Conservation (phyloP, 1,284 basidiomycete genomes). For the Wallemia hederae region DNA sequence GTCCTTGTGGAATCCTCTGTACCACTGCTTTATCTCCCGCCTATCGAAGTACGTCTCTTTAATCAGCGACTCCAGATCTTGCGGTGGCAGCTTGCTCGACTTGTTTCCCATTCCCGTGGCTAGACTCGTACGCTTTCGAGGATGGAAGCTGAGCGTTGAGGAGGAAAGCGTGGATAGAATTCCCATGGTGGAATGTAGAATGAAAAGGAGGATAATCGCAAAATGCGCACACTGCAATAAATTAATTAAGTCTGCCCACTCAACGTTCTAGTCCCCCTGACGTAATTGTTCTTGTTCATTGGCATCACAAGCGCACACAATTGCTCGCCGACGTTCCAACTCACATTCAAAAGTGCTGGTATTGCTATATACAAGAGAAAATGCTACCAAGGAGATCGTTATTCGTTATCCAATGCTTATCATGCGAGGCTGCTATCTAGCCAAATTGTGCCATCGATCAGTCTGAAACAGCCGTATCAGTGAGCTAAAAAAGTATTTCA, state of each 20-base stretch:
- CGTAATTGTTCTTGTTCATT: background rate
- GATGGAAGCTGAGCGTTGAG: too few relatives aligned
- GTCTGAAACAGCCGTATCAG: background rate
- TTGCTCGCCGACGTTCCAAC: too few relatives aligned
- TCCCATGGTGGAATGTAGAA: too few relatives aligned
- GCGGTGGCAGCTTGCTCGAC: background rate
- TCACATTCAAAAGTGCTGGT: too few relatives aligned
- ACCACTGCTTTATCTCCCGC: conserved; percentile 13
- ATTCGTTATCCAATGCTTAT: background rate
- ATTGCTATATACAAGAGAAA: background rate
- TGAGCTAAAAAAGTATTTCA: too few relatives aligned
- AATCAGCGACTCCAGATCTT: background rate
- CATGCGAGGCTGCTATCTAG: too few relatives aligned
- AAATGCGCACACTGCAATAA: too few relatives aligned
- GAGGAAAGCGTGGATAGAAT: background rate
- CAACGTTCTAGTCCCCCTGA: background rate
- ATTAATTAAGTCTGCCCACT: too few relatives aligned
- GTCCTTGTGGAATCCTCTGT: conserved; percentile 97
- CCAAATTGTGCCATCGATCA: too few relatives aligned
- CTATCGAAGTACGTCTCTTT: conserved; percentile 1
- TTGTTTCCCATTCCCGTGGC: conserved; percentile 1
- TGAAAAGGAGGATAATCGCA: too few relatives aligned
- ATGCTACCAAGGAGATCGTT: background rate
- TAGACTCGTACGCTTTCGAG: too few relatives aligned
- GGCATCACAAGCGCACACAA: background rate